phyloP scores from a whole-genome alignment of 2,329 filamentous ascomycete genomes.

The Trichophaea hybrida region DNA sequence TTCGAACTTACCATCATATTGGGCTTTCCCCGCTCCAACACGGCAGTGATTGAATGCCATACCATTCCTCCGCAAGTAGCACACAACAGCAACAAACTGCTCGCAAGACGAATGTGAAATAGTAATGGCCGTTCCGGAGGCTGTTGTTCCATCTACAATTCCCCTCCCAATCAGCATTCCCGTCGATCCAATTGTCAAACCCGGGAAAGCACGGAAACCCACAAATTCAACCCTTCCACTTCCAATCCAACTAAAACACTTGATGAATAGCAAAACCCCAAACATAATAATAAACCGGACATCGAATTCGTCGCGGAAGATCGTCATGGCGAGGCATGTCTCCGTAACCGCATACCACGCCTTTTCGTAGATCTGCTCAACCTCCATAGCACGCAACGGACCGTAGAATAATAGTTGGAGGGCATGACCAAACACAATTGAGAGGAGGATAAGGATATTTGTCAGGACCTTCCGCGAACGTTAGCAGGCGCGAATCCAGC shows the following conservation, averaged over 20 bases:
- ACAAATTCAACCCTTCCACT: conserved; percentile 86
- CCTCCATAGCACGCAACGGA: conserved; percentile 77
- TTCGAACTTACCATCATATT: conserved; percentile 63
- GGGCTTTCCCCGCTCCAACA: conserved; percentile 74
- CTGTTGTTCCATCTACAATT: conserved; percentile 55
- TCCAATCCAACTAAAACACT: conserved; percentile 97
- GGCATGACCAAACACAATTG: conserved; percentile 66
- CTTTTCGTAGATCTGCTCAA: conserved; percentile 93
- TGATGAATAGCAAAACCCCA: conserved; percentile 75
- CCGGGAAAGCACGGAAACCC: conserved; percentile 2
- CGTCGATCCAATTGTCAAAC: neutral
- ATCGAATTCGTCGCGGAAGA: conserved; percentile 88
- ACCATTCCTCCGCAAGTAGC: conserved; percentile 69
- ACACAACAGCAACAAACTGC: conserved; percentile 66
- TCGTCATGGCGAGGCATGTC: conserved; percentile 94
- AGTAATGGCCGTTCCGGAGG: conserved; percentile 74
- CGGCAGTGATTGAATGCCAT: conserved; percentile 63
- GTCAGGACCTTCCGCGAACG: conserved; percentile 54
- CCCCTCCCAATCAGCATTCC: neutral
- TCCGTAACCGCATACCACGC: conserved; percentile 97
- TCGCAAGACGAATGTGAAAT: conserved; percentile 69
- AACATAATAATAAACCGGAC: conserved; percentile 97
- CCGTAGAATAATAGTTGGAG: conserved; percentile 86
- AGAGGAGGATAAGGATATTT: conserved; percentile 73
- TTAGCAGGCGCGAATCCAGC: conserved; percentile 2